Base-by-base conservation (phyloP, 148 eudicot genomes). In the Limonium bicolor region DNA sequence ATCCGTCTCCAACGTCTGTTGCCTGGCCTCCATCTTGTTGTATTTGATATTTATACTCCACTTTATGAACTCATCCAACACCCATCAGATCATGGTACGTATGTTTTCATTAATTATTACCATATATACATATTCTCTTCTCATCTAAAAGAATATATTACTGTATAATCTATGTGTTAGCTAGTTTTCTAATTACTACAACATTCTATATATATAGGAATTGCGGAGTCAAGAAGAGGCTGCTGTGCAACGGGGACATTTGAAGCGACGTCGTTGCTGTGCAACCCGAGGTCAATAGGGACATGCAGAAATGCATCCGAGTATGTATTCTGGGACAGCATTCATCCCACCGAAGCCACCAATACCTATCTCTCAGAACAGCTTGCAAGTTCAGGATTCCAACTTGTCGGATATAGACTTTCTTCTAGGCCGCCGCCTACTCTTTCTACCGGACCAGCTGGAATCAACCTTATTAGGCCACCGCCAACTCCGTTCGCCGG, bases 251-350 rank as follows among this genome's bases (percentile, higher is more conserved):
- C 94, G n/a, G 99, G 99, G 21, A 72, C 64, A 0, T 50, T 85
- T 12, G 99, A 90, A 62, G 85, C 99, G 1, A 90, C 99, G 4
- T 40, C 60, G 0, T 63, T 90, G 15, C 55, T 90, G 55, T 90
- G 99, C 70, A 90, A 90, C 62, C 74, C 69, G 0, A 64, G 75
- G 46, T 78, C 95, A 0, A 12, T 43, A 0, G 99, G 99, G 27
- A 90, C 99, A 1, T 90, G 99, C 59, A 62, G 50, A 45, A 90
- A 90, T 42, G 95, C 99, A 3, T 57, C 78, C 5, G 66, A 78
- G 46, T 90, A 75, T 44, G 99, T 90, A 41, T 90, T 90, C 14
- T 90, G 99, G 99, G 97, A 90, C 59, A 75, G 84, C 59, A 93
- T 90, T 12, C 97, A 90, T 69, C 97, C 97, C 10, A 72, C 97